Conservation (phyloP, 108 stramenopile species). For the Cyclotella cryptica region DNA sequence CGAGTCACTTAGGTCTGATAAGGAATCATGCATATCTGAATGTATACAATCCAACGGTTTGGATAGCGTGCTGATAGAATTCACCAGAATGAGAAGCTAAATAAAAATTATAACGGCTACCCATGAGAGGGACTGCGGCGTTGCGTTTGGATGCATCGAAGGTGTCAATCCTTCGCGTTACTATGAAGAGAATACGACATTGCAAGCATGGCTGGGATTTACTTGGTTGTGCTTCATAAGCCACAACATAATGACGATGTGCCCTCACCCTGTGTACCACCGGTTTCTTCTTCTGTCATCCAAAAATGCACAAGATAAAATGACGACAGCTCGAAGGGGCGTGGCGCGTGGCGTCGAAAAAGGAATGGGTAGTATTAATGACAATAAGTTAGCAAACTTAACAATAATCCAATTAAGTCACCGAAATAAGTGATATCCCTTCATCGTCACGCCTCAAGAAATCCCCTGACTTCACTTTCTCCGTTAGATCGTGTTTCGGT, state of each 20-base stretch:
- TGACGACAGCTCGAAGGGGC: too few species aligned
- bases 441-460: neutral
- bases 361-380: neutral
- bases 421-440: conserved; percentile 10
- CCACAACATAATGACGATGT: neutral
- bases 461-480: conserved; percentile 30
- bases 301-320: too few species aligned
- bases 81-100: neutral
- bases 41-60: neutral
- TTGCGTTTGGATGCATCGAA: neutral
- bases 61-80: neutral
- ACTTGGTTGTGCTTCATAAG: neutral
- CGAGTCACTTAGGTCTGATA: neutral
- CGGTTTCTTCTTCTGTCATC: too few species aligned
- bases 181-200: conserved; percentile 5
- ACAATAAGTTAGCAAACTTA: neutral
- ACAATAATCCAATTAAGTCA: conserved; percentile 8
- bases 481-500: conserved; percentile 53
- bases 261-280: too few species aligned
- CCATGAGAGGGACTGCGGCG: conserved; percentile 9
- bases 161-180: conserved; percentile 12
- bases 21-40: neutral
- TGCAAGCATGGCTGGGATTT: neutral
- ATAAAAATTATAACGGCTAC: conserved; percentile 7
- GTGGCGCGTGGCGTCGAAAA: too few species aligned